These are phyloP conservation scores for Aspergillus felis DNA, from an alignment of 2,329 filamentous ascomycete species.

Conservation along the genomic window DNA sequence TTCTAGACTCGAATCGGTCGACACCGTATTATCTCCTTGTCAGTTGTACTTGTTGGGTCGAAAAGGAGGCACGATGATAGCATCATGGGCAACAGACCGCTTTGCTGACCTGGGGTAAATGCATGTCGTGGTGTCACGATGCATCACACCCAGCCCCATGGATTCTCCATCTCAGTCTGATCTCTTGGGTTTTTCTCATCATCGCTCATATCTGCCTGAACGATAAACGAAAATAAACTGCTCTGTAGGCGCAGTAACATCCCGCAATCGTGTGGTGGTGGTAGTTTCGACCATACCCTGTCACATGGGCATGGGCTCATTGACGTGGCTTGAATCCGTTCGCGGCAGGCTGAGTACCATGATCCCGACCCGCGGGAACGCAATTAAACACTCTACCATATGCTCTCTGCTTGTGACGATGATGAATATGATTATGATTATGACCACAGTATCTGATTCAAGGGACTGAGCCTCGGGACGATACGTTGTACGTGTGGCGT, in stretches of 20 bases:
- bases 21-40: background rate
- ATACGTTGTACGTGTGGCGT: background rate
- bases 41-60: background rate
- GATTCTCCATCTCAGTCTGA: background rate
- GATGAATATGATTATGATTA: too few species aligned
- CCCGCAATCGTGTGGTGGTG: background rate
- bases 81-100: background rate
- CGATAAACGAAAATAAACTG: background rate
- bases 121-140: background rate
- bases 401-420: slow-evolving; percentile 10
- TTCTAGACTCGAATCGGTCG: background rate
- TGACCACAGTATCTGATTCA: background rate
- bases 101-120: background rate
- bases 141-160: slow-evolving; percentile 4
- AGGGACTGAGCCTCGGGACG: background rate
- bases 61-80: background rate
- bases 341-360: slow-evolving; percentile 3
- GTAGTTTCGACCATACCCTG: background rate
- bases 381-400: slow-evolving; percentile 2
- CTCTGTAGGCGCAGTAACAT: background rate
- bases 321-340: slow-evolving; percentile 19
- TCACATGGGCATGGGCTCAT: slow-evolving; percentile 14
- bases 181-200: background rate
- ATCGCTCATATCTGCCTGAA: background rate
- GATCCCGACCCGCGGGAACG: slow-evolving; percentile 11